Evolutionary conservation across 768 basidiomycete genomes (phyloP), one percentile per base, ranked within the genome.

Genomic region (Trametes punicea): DNA sequence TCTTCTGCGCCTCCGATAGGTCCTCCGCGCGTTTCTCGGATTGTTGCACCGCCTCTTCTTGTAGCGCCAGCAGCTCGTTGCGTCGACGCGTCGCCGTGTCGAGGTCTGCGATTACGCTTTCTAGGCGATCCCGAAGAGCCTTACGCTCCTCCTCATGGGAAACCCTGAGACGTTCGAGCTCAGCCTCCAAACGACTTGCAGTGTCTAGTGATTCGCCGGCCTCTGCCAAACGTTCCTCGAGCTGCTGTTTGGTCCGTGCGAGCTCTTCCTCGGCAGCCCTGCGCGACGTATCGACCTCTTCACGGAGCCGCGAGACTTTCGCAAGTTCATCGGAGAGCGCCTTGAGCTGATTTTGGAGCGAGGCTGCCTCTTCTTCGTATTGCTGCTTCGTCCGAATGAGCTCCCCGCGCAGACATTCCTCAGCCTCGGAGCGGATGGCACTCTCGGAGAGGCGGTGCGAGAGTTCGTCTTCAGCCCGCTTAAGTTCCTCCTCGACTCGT

Each of bases 191-290:
- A 13, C 50, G 51, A 26, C 52, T 64, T 16, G 65, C 63, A 34
- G 64, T 63, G 9, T 67, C 31, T 18, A 64, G 57, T 13, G 34
- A 66, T 23, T 51, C 38, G 27, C 53, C 31, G 18, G 45, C 60
- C 30, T 62, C 61, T 7, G 66, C 64, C 6, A 75, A 57, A 27
- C 72, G 67, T 6, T 36, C 59, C 34, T 62, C 60, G 8, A 67
- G 62, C 38, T 65, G 62, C 36, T 64, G 39, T 50, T 59, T 60
- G 10, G 59, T 53, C 31, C 40, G 46, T 15, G 29, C 60, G n/a
- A 71, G 60, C 38, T 67, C 60, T 26, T 55, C 57, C 45, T 64
- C 54, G 20, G 55, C 55, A 29, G 56, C 54, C 25, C 56, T 29
- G 27, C 62, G 59, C 25, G 62, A 55, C 0, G 34, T 48, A 34